Base-by-base conservation (phyloP, 441 rosid species). In the Mallotus japonicus region DNA sequence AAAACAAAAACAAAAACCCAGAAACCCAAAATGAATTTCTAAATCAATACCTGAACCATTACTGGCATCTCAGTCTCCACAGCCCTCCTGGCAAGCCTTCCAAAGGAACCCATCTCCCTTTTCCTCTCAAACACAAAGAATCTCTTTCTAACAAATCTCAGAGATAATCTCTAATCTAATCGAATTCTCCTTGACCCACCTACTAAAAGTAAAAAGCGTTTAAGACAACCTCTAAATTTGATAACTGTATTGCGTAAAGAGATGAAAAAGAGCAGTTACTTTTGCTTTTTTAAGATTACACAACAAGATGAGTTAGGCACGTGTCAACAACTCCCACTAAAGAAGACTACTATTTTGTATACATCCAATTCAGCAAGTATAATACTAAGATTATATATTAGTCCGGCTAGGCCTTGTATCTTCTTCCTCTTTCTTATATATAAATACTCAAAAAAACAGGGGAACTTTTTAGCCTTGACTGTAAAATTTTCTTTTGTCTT, bases 41-140 rank as follows among this genome's bases (percentile, higher is more conserved):
- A 32, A 46, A 57, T 63, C 58, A 76, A 73, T 75, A 95, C 98
- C 98, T 93, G 76, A 80, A 87, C 87, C 99, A 96, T 96, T 64
- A 96, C 77, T 9, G 98, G 98, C 83, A 81, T 83, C 42, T 96
- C 89, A 15, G 98, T 96, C 78, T 85, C 93, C 83, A 92, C 22
- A 49, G 89, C 83, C 81, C 98, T 92, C 80, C 75, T 89, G 42
- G 99, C 93, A 77, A 96, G 97, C 87, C 69, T 87, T 80, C 77
- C 89, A 14, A 4, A 78, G 57, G 92, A 92, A 83, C 97, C 99
- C 98, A 93, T 96, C 87, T 86, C 79, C 13, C 47, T 53, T 14
- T 60, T 46, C 19, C 74, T 47, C 55, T 14, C 15, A 66, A 46
- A 67, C 62, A 20, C 58, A 72, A 28, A 56, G 54, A 57, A 61